Conservation (phyloP, 2,329 filamentous ascomycete genomes). For the Colletotrichum magnum region DNA sequence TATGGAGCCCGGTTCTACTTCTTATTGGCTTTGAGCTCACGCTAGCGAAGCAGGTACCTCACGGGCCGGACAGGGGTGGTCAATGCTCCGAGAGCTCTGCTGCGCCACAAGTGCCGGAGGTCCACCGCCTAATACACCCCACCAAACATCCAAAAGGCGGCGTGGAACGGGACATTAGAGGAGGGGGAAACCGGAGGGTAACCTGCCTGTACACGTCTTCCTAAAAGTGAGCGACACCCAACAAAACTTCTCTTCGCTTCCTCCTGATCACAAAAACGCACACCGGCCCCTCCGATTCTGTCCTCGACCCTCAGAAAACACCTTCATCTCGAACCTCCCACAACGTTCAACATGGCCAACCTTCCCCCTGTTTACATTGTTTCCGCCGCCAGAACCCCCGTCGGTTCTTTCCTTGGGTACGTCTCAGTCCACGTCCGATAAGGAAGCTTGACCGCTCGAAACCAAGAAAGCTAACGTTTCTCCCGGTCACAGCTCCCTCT, state of each 20-base stretch:
- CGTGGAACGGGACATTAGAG: constrained; percentile 16
- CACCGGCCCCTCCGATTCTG: constrained; percentile 10
- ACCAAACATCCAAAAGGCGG: constrained; percentile 38
- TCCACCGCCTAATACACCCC: constrained; percentile 34
- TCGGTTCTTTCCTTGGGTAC: constrained; percentile 95
- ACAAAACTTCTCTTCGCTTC: constrained; percentile 28
- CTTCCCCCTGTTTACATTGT: constrained; percentile 96
- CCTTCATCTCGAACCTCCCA: background rate
- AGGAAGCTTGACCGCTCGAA: constrained; percentile 35
- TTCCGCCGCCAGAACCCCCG: constrained; percentile 88
- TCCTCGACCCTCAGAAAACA: background rate
- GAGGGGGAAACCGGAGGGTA: constrained; percentile 12
- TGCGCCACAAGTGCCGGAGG: constrained; percentile 32
- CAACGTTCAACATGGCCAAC: constrained; percentile 74
- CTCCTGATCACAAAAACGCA: constrained; percentile 20
- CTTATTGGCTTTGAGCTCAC: constrained; percentile 11
- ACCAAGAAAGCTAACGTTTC: constrained; percentile 16
- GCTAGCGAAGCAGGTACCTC: constrained; percentile 33
- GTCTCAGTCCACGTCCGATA: constrained; percentile 35
- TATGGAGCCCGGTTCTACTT: background rate
- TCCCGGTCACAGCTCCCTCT: constrained; percentile 77
- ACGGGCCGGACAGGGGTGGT: constrained; percentile 12
- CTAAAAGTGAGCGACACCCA: constrained; percentile 33
- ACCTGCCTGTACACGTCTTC: constrained; percentile 13
- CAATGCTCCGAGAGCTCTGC: constrained; percentile 32